Evolutionary conservation across 345 rosid species (phyloP).

Genomic region (Hirschfeldia incana): DNA sequence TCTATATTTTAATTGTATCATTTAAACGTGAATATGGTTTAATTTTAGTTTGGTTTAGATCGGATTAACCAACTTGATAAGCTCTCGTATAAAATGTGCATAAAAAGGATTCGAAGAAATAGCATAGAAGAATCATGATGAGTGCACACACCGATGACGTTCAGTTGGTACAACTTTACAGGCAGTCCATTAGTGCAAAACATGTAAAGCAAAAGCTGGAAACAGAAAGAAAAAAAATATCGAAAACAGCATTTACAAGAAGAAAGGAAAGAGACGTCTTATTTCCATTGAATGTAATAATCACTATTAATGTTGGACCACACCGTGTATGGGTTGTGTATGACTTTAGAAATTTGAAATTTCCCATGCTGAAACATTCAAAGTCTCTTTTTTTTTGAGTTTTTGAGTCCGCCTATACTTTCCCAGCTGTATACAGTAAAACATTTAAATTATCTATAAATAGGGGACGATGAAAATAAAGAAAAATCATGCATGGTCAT

Average conservation of each 20-base stretch:
- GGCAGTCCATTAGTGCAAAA: conserved; percentile 19
- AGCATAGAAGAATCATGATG: conserved; percentile 27
- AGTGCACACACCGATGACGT: conserved; percentile 21
- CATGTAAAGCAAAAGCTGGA: conserved; percentile 36
- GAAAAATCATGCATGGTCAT: neutral
- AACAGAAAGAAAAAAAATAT: neutral
- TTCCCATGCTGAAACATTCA: conserved; percentile 31
- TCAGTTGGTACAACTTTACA: conserved; percentile 32
- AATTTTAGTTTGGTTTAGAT: neutral
- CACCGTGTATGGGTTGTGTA: conserved; percentile 23
- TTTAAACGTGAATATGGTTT: neutral
- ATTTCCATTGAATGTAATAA: conserved; percentile 20
- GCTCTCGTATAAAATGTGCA: neutral
- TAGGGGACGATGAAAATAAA: neutral
- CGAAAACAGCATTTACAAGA: neutral
- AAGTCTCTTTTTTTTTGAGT: neutral
- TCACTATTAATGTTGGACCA: conserved; percentile 29
- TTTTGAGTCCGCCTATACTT: neutral
- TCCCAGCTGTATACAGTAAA: neutral
- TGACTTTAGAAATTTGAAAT: conserved; percentile 18
- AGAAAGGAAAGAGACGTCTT: neutral
- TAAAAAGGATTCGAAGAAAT: neutral
- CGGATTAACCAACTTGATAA: neutral
- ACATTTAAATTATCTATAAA: neutral
- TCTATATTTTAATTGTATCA: neutral